Evolutionary conservation across 2,329 filamentous ascomycete species (phyloP).

Genomic region (Chaetothyriales sp.): DNA sequence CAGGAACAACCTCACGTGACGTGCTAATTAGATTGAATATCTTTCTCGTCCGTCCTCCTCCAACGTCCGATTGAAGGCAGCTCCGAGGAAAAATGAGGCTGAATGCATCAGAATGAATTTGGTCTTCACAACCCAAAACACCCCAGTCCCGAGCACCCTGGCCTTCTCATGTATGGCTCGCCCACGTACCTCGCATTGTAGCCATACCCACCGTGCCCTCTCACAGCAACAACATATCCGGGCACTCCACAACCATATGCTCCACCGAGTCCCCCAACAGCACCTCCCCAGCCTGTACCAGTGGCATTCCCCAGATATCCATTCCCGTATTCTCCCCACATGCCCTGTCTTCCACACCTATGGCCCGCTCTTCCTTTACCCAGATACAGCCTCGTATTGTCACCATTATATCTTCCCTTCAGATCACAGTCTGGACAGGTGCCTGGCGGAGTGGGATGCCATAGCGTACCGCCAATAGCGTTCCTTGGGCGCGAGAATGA

Average conservation of each 20-base stretch:
- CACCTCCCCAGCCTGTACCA: background rate
- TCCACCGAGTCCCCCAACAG: background rate
- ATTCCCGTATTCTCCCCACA: background rate
- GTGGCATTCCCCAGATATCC: background rate
- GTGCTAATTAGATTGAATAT: no score
- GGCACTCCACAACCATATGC: background rate
- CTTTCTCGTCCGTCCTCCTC: no score
- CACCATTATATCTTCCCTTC: conserved; percentile 22
- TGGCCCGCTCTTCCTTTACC: background rate
- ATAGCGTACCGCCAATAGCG: conserved; percentile 6
- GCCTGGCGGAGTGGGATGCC: conserved; percentile 7
- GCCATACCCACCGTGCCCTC: background rate
- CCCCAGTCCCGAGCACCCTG: background rate
- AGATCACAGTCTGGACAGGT: conserved; percentile 23
- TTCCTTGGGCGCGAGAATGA: conserved; percentile 18
- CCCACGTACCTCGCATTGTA: background rate
- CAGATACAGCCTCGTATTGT: conserved; percentile 20
- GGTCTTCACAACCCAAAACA: background rate
- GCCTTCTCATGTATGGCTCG: background rate
- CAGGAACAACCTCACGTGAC: no score
- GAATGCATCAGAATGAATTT: no score
- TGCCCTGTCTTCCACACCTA: background rate
- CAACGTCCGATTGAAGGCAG: no score
- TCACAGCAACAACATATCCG: background rate
- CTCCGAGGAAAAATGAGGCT: no score